Evolutionary conservation across 1,284 basidiomycete species (phyloP), one percentile per base, ranked within the genome.

Genomic region (Phenoliferia sp.): DNA sequence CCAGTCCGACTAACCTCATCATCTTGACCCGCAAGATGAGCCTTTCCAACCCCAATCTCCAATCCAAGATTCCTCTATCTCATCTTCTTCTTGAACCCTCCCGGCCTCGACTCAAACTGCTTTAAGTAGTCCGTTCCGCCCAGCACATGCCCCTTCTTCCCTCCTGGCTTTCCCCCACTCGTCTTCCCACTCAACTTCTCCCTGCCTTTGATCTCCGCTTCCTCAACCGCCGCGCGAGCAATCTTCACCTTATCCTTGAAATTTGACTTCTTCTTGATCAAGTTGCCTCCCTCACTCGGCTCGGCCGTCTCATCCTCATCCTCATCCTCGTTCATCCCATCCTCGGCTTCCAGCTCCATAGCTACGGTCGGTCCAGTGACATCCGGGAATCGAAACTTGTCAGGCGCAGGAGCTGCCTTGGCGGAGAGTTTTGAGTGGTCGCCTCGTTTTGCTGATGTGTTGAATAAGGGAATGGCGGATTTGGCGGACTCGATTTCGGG

Each of bases 391-490:
- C n/a, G n/a, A n/a, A n/a, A n/a, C 26, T 2, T 16, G 6, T 26
- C 59, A 39, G 54, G 52, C 2, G 16, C 22, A 3, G 33, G 22
- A 2, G 44, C 35, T 2, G 52, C 16, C 9, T n/a, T n/a, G 7
- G 52, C 7, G 16, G 62, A 31, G 31, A 34, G 61, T 0, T 35
- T 44, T 39, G 48, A 39, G 26, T 34, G 59, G 28, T 59, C 36
- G 59, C 32, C 29, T 10, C 34, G 34, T 16, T 59, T 59, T 19
- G 58, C 67, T 2, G 67, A 66, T 12, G 67, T 66, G 65, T 71
- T 71, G 69, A 71, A 71, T 29, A 71, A 61, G 2, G 69, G 69
- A 52, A 71, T 71, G 17, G 60, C 61, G 1, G 64, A 65, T 6
- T 16, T 55, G 1, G 36, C 15, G 0, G 35, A 35, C n/a, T 33